Conservation (phyloP, 495 filamentous ascomycete genomes). For the Annulohypoxylon bovei region DNA sequence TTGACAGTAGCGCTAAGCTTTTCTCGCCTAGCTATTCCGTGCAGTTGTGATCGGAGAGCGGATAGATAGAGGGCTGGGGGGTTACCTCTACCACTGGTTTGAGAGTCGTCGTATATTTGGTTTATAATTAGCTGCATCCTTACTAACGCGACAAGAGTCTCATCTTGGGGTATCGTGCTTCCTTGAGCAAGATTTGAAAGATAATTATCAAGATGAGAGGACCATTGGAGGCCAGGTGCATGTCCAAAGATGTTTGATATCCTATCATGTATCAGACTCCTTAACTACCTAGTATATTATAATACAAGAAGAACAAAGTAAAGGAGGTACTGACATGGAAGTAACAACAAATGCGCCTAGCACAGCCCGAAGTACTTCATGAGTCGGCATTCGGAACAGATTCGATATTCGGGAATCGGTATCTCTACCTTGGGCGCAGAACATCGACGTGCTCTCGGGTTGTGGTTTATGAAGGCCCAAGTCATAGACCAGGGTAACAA, state of each 20-base stretch:
- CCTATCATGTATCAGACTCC: constrained; percentile 36
- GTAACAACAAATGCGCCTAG: constrained; percentile 64
- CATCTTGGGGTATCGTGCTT: constrained; percentile 61
- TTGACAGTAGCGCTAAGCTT: constrained; percentile 50
- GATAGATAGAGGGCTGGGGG: constrained; percentile 54
- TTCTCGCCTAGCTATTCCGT: constrained; percentile 43
- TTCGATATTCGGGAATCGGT: constrained; percentile 7
- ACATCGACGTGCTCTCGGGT: constrained; percentile 39
- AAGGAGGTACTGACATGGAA: constrained; percentile 54
- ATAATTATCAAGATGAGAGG: constrained; percentile 62
- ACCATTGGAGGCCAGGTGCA: constrained; percentile 62
- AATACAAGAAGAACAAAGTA: neutral
- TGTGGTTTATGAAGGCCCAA: constrained; percentile 60
- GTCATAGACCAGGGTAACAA: constrained; percentile 62
- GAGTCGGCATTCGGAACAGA: constrained; percentile 45
- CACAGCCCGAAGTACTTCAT: constrained; percentile 64
- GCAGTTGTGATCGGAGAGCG: constrained; percentile 57
- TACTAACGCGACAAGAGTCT: constrained; percentile 59
- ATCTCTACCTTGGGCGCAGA: constrained; percentile 13
- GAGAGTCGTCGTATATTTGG: constrained; percentile 41
- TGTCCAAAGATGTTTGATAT: constrained; percentile 57
- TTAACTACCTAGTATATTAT: neutral
- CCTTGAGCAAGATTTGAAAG: constrained; percentile 55
- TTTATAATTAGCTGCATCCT: constrained; percentile 56
- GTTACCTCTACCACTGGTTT: constrained; percentile 46